Base-by-base conservation (phyloP, 352 stramenopile species). In the Phytopythium boreale region DNA sequence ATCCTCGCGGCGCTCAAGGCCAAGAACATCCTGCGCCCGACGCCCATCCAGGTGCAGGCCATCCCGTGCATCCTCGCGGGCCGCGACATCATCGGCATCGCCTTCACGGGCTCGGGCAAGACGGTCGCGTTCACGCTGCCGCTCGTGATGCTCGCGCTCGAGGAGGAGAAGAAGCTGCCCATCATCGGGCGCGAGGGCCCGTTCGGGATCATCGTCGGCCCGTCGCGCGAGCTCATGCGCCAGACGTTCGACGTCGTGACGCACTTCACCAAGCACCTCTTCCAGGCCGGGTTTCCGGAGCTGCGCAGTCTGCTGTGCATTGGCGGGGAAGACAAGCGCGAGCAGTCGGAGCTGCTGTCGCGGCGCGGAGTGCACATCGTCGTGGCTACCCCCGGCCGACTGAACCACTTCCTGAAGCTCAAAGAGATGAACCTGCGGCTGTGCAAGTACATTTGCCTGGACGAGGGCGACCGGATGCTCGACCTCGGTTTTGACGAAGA, bases 91-190 rank as follows among this genome's bases (percentile, higher is more conserved):
- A 98, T 99, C 50, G 98, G 98, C 56, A 99, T 99, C 69, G 97
- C 97, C 11, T 99, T 99, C 74, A 99, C 97, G 5, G 97, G 97
- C 6, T 98, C 84, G 2, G 98, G 98, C n/a, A 99, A 99, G 77
- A 99, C 97, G 0, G 82, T 99, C 36, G 98, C 96, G 14, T 99
- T 99, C 80, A 97, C 85, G 19, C 72, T 99, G 44, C 97, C 97
- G 39, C 74, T 99, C 17, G 90, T 99, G 44, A 98, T 99, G 91
- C 81, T 98, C 26, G 92, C 97, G 46, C 80, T 99, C 29, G 97
- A 99, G 70, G 90, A 99, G 71, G 97, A 99, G 77, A 85, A 93
- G 73, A 97, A 95, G 78, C 89, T 98, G 85, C 90, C 96, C 0
- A 83, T 98, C 19, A 81, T 97, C 39, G 79, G 89, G 1, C 88